A percentile compares a stretch with the other conserved stretches of the same genome.
These are phyloP conservation scores for Coemansia sp. DNA, from an alignment of 371 early-diverging fungal genomes.

Conservation along the genomic window DNA sequence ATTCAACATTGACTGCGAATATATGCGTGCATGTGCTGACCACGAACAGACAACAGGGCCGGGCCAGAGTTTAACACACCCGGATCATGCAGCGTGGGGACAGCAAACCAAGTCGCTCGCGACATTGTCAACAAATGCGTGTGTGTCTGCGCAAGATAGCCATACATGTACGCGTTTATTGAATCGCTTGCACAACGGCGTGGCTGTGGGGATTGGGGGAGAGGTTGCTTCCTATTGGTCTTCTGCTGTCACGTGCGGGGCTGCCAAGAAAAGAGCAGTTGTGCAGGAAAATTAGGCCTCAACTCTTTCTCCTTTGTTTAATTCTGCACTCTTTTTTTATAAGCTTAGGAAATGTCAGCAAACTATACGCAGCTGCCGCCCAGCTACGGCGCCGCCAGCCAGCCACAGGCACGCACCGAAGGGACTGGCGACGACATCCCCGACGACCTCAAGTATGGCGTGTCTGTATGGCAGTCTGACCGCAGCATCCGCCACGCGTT, in stretches of 20 bases:
- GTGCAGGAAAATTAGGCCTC: background rate
- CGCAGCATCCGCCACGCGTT: slow-evolving; percentile 65
- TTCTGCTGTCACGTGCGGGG: too few relatives aligned
- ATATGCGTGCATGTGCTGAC: background rate
- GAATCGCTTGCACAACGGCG: too few relatives aligned
- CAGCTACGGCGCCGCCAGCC: slow-evolving; percentile 18
- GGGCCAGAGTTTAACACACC: too few relatives aligned
- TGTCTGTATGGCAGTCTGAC: slow-evolving; percentile 57
- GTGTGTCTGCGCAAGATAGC: too few relatives aligned
- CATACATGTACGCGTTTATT: too few relatives aligned
- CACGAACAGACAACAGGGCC: background rate
- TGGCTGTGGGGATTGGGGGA: too few relatives aligned
- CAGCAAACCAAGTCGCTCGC: too few relatives aligned
- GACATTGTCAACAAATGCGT: too few relatives aligned
- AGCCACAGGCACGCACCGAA: slow-evolving; percentile 2
- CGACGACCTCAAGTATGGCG: slow-evolving; percentile 65
- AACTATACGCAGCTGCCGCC: slow-evolving; percentile 35
- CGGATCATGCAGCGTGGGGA: background rate
- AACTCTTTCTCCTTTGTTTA: background rate
- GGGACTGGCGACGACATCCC: slow-evolving; percentile 40
- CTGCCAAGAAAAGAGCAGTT: too few relatives aligned
- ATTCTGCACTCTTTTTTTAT: background rate
- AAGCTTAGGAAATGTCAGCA: background rate
- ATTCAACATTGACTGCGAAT: background rate
- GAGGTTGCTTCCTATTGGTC: too few relatives aligned